Conservation (phyloP, 2,329 filamentous ascomycete genomes). For the Phyllosticta citrichinensis region DNA sequence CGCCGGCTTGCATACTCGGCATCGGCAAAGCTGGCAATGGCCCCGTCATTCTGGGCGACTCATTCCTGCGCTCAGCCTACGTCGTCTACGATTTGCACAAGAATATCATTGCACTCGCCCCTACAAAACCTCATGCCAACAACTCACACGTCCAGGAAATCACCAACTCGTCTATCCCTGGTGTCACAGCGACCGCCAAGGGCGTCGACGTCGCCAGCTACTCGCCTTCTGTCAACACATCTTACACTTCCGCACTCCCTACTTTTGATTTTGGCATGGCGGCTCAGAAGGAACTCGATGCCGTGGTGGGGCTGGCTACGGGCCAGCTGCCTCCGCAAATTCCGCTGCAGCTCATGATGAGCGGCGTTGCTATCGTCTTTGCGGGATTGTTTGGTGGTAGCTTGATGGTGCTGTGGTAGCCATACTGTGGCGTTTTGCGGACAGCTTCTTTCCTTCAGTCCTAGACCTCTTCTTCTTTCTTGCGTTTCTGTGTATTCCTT, state of each 20-base stretch:
- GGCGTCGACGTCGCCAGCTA: constrained; percentile 1
- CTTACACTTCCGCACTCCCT: background rate
- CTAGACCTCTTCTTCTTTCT: no score
- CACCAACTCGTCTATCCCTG: constrained; percentile 5
- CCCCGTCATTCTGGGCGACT: constrained; percentile 48
- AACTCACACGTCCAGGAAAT: constrained; percentile 52
- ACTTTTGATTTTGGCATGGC: constrained; percentile 6
- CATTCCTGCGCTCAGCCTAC: constrained; percentile 65
- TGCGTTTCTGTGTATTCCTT: no score
- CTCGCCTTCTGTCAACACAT: background rate
- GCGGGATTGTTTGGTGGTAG: constrained; percentile 7
- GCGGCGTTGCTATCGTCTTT: background rate
- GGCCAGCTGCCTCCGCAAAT: background rate
- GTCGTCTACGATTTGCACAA: constrained; percentile 48
- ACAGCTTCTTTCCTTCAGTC: constrained; percentile 9
- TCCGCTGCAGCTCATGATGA: constrained; percentile 1
- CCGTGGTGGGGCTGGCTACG: background rate
- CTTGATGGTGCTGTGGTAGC: constrained; percentile 4
- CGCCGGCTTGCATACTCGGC: constrained; percentile 2
- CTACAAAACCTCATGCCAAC: constrained; percentile 31
- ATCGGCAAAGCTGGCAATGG: constrained; percentile 4
- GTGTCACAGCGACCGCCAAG: background rate
- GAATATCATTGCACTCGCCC: constrained; percentile 6
- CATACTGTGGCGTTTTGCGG: background rate
- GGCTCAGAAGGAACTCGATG: background rate